Evolutionary conservation across 1,284 basidiomycete species (phyloP).

Genomic region (Ganoderma lingzhi): DNA sequence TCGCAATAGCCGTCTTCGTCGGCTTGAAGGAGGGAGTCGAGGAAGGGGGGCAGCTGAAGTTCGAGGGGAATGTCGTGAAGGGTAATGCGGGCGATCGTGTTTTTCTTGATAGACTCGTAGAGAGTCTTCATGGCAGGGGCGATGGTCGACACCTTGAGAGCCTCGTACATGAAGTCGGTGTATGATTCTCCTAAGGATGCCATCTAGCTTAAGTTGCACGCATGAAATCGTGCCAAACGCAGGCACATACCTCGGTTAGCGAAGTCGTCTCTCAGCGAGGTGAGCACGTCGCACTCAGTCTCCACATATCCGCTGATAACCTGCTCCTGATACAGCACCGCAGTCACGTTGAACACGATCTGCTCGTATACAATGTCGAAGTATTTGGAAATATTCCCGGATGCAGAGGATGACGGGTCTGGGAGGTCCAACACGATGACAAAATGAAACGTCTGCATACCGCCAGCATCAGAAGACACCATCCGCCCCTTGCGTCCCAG

Average conservation of each 20-base stretch:
- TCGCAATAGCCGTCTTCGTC: slow-evolving; percentile 57
- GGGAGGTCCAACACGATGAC: slow-evolving; percentile 90
- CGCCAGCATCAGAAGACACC: slow-evolving; percentile 39
- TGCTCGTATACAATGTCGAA: slow-evolving; percentile 90
- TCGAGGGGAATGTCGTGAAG: slow-evolving; percentile 82
- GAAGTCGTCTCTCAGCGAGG: slow-evolving; percentile 73
- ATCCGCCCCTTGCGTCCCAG: slow-evolving; percentile 26
- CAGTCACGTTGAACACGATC: slow-evolving; percentile 87
- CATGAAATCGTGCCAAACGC: slow-evolving; percentile 6
- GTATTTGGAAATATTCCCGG: slow-evolving; percentile 78
- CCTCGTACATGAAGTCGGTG: slow-evolving; percentile 60
- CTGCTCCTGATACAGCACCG: slow-evolving; percentile 89
- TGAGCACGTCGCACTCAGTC: slow-evolving; percentile 74
- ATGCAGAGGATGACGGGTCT: slow-evolving; percentile 84
- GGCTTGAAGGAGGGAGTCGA: slow-evolving; percentile 71
- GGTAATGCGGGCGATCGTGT: slow-evolving; percentile 76
- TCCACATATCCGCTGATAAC: slow-evolving; percentile 86
- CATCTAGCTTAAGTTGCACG: background rate
- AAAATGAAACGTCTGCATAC: slow-evolving; percentile 87
- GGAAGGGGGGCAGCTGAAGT: slow-evolving; percentile 82
- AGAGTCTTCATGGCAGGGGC: slow-evolving; percentile 79
- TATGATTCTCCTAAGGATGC: slow-evolving; percentile 59
- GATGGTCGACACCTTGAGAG: slow-evolving; percentile 73
- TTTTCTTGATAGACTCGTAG: slow-evolving; percentile 78
- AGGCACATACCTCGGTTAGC: slow-evolving; percentile 60